phyloP scores from a whole-genome alignment of 2,329 filamentous ascomycete genomes.

The Ramularia endophylla region DNA sequence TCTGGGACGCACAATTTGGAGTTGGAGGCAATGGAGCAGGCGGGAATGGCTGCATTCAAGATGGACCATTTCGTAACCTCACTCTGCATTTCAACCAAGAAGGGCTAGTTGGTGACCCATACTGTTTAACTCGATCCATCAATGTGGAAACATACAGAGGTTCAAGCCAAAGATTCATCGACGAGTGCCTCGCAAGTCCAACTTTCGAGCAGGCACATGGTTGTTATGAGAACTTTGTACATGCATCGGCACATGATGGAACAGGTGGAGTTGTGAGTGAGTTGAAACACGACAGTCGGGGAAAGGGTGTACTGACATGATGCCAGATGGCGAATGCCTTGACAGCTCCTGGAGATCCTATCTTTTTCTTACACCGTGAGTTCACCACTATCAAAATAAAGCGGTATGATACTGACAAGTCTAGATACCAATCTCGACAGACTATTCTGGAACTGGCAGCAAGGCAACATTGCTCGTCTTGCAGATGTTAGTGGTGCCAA shows the following conservation, averaged over 20 bases:
- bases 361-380: slow-evolving; percentile 19
- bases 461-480: slow-evolving; percentile 8
- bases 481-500: slow-evolving; percentile 16
- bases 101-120: slow-evolving; percentile 3
- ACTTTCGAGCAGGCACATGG: slow-evolving; percentile 13
- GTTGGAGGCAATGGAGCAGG: slow-evolving; percentile 13
- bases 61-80: slow-evolving; percentile 16
- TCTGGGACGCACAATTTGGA: slow-evolving; percentile 15
- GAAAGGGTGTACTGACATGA: neutral
- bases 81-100: slow-evolving; percentile 11
- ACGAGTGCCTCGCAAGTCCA: slow-evolving; percentile 11
- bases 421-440: slow-evolving; percentile 19
- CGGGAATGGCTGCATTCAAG: slow-evolving; percentile 9
- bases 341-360: slow-evolving; percentile 17
- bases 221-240: slow-evolving; percentile 17
- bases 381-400: neutral
- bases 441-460: slow-evolving; percentile 17
- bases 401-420: neutral
- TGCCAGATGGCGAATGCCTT: slow-evolving; percentile 17
- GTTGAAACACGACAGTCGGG: neutral
- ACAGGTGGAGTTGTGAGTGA: slow-evolving; percentile 11
- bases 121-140: slow-evolving; percentile 13
- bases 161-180: slow-evolving; percentile 11
- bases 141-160: slow-evolving; percentile 9
- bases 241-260: slow-evolving; percentile 17